phyloP scores from a whole-genome alignment of 2,329 filamentous ascomycete species.

The Penicillium sp. region DNA sequence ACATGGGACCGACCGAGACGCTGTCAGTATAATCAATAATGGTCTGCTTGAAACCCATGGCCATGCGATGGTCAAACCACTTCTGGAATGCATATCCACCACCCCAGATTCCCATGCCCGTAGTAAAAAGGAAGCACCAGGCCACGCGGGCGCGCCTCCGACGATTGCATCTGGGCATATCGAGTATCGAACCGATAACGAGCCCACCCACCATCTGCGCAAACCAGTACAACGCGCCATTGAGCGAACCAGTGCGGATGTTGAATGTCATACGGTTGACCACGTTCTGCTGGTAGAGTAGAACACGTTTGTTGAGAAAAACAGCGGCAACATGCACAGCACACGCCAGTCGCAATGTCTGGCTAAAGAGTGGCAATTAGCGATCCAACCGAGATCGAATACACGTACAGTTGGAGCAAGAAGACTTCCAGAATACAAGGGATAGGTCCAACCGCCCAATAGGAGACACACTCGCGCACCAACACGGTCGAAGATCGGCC shows the following conservation, averaged over 20 bases:
- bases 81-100: constrained; percentile 63
- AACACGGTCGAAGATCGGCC: constrained; percentile 43
- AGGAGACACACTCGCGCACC: constrained; percentile 44
- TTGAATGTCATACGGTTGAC: constrained; percentile 55
- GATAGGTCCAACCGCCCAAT: constrained; percentile 47
- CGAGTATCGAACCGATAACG: constrained; percentile 38
- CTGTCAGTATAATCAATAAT: constrained; percentile 47
- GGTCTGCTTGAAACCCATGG: constrained; percentile 37
- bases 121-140: constrained; percentile 46
- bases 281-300: constrained; percentile 55
- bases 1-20: constrained; percentile 59
- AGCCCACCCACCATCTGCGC: constrained; percentile 54
- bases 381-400: background rate
- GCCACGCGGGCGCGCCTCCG: constrained; percentile 46
- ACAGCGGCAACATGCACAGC: constrained; percentile 50
- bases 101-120: constrained; percentile 54
- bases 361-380: background rate
- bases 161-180: constrained; percentile 43
- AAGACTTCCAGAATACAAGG: constrained; percentile 45
- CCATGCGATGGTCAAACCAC: constrained; percentile 48
- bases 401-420: constrained; percentile 41
- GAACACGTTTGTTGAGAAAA: constrained; percentile 55
- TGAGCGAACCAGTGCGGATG: constrained; percentile 53
- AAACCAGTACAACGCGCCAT: constrained; percentile 54
- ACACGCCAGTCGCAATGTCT: constrained; percentile 44